Evolutionary conservation across 495 filamentous ascomycete species (phyloP).

Genomic region (Chlorociboria aeruginascens): DNA sequence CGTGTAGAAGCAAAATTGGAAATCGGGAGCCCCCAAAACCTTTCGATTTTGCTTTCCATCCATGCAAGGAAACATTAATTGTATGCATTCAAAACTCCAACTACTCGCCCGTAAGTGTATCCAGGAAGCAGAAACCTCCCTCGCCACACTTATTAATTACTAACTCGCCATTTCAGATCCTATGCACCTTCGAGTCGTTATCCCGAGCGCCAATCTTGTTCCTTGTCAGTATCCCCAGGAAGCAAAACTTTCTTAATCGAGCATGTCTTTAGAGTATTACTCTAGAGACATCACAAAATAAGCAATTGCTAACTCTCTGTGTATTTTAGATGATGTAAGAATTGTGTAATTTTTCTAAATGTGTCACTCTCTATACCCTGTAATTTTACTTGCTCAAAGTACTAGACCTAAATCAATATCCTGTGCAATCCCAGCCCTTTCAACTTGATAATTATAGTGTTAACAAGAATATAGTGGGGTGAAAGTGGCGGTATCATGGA

Average conservation of each 20-base stretch:
- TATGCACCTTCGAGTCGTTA: constrained; percentile 56
- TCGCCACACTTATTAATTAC: background rate
- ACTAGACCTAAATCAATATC: too few species aligned
- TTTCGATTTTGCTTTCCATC: constrained; percentile 71
- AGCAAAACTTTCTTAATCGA: too few species aligned
- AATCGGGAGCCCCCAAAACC: constrained; percentile 19
- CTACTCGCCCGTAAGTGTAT: constrained; percentile 49
- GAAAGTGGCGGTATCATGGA: constrained; percentile 63
- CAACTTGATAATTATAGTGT: background rate
- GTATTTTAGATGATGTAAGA: too few species aligned
- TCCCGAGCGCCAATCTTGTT: constrained; percentile 75
- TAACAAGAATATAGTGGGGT: constrained; percentile 39
- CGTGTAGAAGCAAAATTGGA: constrained; percentile 14
- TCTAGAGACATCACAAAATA: too few species aligned
- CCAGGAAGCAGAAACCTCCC: constrained; percentile 8
- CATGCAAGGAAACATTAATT: constrained; percentile 47
- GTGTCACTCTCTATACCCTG: too few species aligned
- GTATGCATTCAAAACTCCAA: constrained; percentile 88
- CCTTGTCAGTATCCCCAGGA: constrained; percentile 38
- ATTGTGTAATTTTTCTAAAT: too few species aligned
- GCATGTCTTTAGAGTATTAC: too few species aligned
- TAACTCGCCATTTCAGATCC: background rate
- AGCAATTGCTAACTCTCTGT: too few species aligned
- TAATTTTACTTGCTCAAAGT: too few species aligned
- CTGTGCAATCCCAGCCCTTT: background rate